phyloP scores from a whole-genome alignment of 805 yeast species.

The Zygosaccharomyces siamensis region DNA sequence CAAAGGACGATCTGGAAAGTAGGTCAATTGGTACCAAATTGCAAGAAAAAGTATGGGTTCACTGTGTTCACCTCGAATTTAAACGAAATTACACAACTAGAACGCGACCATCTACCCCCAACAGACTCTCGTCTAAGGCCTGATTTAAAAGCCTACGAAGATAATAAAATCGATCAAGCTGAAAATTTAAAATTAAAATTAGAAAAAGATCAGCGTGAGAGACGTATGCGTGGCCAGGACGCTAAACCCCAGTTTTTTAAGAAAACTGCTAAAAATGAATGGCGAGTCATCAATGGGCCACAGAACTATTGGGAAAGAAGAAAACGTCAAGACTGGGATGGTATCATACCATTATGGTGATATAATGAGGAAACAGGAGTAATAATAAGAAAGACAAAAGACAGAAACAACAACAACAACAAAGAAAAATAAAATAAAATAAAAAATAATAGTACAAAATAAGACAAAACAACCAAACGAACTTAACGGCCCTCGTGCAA shows the following conservation, averaged over 20 bases:
- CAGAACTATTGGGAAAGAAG: conserved; percentile 79
- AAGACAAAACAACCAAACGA: neutral
- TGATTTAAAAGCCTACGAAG: conserved; percentile 69
- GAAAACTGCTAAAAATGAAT: conserved; percentile 40
- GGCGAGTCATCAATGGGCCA: conserved; percentile 54
- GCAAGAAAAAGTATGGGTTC: conserved; percentile 73
- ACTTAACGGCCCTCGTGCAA: neutral
- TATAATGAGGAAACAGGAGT: neutral
- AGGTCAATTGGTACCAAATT: conserved; percentile 56
- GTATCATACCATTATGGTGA: conserved; percentile 53
- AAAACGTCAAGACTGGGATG: conserved; percentile 56
- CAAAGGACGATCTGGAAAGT: conserved; percentile 60
- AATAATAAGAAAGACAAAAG: neutral
- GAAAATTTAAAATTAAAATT: conserved; percentile 61
- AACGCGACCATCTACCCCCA: conserved; percentile 61
- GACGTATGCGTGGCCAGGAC: conserved; percentile 58
- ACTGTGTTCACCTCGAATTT: conserved; percentile 76
- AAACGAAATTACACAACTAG: conserved; percentile 73
- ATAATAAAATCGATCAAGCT: conserved; percentile 65
- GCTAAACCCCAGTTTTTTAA: conserved; percentile 59
- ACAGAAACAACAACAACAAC: neutral
- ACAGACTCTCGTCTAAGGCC: conserved; percentile 91
- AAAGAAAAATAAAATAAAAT: neutral
- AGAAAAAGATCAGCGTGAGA: conserved; percentile 75
- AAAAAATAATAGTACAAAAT: neutral